These are phyloP conservation scores for Russula abietina DNA, from an alignment of 768 basidiomycete species.

Conservation along the genomic window DNA sequence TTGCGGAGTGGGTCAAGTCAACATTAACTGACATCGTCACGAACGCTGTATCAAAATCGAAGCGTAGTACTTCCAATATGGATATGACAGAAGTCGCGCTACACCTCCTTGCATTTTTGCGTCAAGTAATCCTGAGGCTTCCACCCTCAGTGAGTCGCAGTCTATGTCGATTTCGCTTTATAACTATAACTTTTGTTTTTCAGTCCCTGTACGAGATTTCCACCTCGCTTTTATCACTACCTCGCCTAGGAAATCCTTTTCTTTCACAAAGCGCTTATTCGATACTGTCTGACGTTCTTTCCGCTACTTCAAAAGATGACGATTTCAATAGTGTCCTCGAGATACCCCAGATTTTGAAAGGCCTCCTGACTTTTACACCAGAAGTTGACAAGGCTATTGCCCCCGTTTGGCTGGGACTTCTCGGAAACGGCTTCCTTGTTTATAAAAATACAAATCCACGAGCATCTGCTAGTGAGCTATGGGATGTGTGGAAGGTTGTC, in stretches of 20 bases:
- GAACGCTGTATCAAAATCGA: slow-evolving; percentile 55
- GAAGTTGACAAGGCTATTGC: slow-evolving; percentile 63
- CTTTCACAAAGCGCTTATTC: slow-evolving; percentile 85
- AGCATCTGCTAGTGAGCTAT: slow-evolving; percentile 48
- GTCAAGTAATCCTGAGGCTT: slow-evolving; percentile 54
- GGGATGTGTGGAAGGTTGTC: slow-evolving; percentile 63
- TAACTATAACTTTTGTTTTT: slow-evolving; percentile 21
- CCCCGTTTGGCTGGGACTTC: slow-evolving; percentile 72
- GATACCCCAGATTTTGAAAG: slow-evolving; percentile 54
- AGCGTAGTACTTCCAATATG: slow-evolving; percentile 47
- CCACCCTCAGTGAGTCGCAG: slow-evolving; percentile 57
- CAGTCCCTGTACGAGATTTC: slow-evolving; percentile 72
- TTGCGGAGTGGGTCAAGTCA: slow-evolving; percentile 71
- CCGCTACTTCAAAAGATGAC: slow-evolving; percentile 45
- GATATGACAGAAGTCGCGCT: slow-evolving; percentile 68
- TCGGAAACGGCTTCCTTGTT: slow-evolving; percentile 67
- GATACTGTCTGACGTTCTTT: slow-evolving; percentile 76
- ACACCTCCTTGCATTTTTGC: slow-evolving; percentile 68
- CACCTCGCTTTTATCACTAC: slow-evolving; percentile 67
- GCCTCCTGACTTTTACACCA: slow-evolving; percentile 60
- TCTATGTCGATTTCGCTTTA: background rate
- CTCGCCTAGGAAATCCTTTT: slow-evolving; percentile 83
- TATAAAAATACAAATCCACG: slow-evolving; percentile 48
- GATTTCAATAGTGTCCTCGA: slow-evolving; percentile 46
- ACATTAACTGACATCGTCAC: slow-evolving; percentile 60